Base-by-base conservation (phyloP, 352 stramenopile genomes). In the Globisporangium spinosum region DNA sequence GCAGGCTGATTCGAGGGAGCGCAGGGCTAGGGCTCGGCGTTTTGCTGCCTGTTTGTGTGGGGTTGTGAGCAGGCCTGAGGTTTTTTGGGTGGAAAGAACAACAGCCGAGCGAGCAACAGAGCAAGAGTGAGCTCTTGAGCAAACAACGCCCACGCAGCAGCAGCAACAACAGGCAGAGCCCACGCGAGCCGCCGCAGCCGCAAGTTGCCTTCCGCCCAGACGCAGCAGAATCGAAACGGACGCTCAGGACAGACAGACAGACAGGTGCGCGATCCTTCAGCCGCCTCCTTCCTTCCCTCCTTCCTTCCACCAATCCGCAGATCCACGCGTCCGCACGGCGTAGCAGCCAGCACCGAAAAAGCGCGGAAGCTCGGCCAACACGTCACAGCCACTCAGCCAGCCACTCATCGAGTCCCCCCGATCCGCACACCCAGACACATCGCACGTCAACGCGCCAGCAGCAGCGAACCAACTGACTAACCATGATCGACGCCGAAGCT, bases 401-500 rank as follows among this genome's bases (percentile, higher is more conserved):
- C 9, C 61, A 67, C 49, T 67, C 43, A 58, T 57, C 25, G 29
- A 47, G 12, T 55, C 43, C 17, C 25, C 47, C 32, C 60, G 43
- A 51, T 65, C 17, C 59, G 40, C 58, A 40, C 23, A 58, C 6
- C 1, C 45, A 60, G 13, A 58, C 49, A 67, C 32, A 51, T 51
- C 43, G 43, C 43, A 51, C n/a, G 43, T 51, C n/a, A 20, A 25
- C 15, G 34, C 23, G 34, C 25, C 25, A 54, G 10, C 22, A 64
- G 13, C 32, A 64, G n/a, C 35, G 15, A 20, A 43, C 38, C 15
- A 54, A 8, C 58, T 8, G 34, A 51, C 47, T 51, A 12, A 45
- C 2, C 15, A 91, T 91, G 81, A 80, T 91, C 55, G 85, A 93
- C 64, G 83, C 70, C 32, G 85, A 93, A 77, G 80, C 86, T 40